Base-by-base conservation (phyloP, 495 filamentous ascomycete species). In the Physcia stellaris region DNA sequence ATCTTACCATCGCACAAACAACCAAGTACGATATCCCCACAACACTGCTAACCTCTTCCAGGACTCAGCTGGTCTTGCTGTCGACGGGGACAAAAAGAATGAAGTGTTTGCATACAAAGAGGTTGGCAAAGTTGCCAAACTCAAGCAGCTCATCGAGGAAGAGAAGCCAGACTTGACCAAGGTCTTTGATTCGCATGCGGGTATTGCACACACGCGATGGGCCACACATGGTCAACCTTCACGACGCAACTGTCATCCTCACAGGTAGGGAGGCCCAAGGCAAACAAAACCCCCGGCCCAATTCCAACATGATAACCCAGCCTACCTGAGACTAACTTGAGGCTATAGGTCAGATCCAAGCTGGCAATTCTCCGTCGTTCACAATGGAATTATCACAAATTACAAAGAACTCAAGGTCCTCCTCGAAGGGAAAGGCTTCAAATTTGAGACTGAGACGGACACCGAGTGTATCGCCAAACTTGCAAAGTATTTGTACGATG, bases 321-420 rank as follows among this genome's bases (percentile, higher is more conserved):
- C 20, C 26, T 19, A 22, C 32, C 32, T 19, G 13, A 7, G 13
- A 32, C 41, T 55, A 29, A 46, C 39, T 22, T 31, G 11, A 17
- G 31, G 22, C 37, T 32, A 20, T 18, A 75, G 73, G 45, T 79
- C 74, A 31, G 90, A 98, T 55, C 77, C 80, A 51, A 81, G 66
- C 50, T 96, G 86, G 85, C 77, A 96, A 61, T 98, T 98, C 58
- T 73, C 86, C 42, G 81, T 98, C 50, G 88, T 95, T 30, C 90
- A 98, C 77, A 98, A 98, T 62, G 90, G 90, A 57, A 98, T 98
- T 70, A 98, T 98, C 67, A 98, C 90, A 67, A 98, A 98, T 71
- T 98, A 98, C 75, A 98, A 98, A 68, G 90, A 98, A 67, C 66
- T 98, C 50, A 94, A 88, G 76, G 81, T 82, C 40, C 71, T 98